Evolutionary conservation across 805 yeast genomes (phyloP).

Genomic region (Candida namnaoensis): DNA sequence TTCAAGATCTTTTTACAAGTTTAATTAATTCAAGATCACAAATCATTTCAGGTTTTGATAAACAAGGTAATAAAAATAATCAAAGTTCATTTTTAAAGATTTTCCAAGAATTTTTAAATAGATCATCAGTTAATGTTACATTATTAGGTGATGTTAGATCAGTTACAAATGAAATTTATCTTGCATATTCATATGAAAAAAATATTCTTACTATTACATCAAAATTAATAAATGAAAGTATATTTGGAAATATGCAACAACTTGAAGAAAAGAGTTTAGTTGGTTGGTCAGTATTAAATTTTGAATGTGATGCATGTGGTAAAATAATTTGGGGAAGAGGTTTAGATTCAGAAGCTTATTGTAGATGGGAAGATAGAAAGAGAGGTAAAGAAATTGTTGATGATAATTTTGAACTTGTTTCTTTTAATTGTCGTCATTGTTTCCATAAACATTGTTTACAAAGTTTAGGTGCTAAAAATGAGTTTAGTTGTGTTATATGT

Average conservation of each 20-base stretch:
- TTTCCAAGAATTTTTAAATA: constrained; percentile 43
- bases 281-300: constrained; percentile 58
- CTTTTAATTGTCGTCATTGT: constrained; percentile 60
- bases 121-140: constrained; percentile 36
- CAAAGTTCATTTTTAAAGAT: constrained; percentile 41
- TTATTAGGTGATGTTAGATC: constrained; percentile 51
- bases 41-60: constrained; percentile 7
- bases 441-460: constrained; percentile 52
- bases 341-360: constrained; percentile 37
- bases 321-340: constrained; percentile 64
- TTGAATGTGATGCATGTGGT: constrained; percentile 73
- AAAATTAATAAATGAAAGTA: constrained; percentile 47
- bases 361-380: constrained; percentile 46
- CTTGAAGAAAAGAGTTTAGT: constrained; percentile 31
- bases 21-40: constrained; percentile 24
- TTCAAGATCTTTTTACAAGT: constrained; percentile 33
- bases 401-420: constrained; percentile 27
- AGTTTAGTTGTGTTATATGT: constrained; percentile 33
- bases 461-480: constrained; percentile 30
- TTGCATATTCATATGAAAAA: constrained; percentile 58
- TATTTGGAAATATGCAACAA: constrained; percentile 34
- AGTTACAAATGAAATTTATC: constrained; percentile 52
- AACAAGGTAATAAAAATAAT: constrained; percentile 9
- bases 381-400: constrained; percentile 15
- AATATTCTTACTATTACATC: constrained; percentile 43